These are phyloP conservation scores for Capsella bursapastoris DNA, from an alignment of 345 rosid genomes.

Conservation along the genomic window DNA sequence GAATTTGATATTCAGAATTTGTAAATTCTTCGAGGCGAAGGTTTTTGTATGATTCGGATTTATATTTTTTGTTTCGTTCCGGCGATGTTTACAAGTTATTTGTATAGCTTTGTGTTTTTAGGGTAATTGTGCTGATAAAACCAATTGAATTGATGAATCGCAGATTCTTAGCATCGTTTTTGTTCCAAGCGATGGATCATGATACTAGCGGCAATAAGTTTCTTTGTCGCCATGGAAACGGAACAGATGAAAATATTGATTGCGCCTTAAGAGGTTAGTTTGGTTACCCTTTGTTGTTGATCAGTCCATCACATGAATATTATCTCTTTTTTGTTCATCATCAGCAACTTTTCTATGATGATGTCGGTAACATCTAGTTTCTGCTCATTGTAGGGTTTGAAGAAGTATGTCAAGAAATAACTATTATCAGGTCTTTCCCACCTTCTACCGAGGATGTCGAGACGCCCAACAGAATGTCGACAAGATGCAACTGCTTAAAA, in stretches of 20 bases:
- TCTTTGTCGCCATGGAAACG: constrained; percentile 58
- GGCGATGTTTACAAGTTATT: not conserved
- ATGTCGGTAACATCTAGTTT: constrained; percentile 4
- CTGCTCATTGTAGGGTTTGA: constrained; percentile 53
- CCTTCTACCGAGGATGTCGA: constrained; percentile 52
- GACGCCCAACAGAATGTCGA: constrained; percentile 49
- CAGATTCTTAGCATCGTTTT: constrained; percentile 69
- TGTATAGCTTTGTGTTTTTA: not conserved
- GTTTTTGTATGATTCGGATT: not conserved
- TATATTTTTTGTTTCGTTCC: not conserved
- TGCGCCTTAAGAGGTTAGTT: constrained; percentile 56
- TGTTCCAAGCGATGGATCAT: constrained; percentile 54
- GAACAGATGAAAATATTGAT: constrained; percentile 52
- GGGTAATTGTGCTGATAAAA: not conserved
- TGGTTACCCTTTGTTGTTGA: not conserved
- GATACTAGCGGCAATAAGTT: constrained; percentile 56
- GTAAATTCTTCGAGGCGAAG: not conserved
- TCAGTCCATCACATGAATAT: constrained; percentile 9
- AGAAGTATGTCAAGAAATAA: constrained; percentile 67
- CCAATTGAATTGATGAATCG: constrained; percentile 25
- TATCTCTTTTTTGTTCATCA: not conserved
- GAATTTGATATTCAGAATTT: not conserved
- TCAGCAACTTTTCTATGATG: not conserved
- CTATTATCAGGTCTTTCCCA: constrained; percentile 55
- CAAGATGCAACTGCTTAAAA: constrained; percentile 55